Conservation (phyloP, 768 basidiomycete species). For the Lyophyllum shimeji region DNA sequence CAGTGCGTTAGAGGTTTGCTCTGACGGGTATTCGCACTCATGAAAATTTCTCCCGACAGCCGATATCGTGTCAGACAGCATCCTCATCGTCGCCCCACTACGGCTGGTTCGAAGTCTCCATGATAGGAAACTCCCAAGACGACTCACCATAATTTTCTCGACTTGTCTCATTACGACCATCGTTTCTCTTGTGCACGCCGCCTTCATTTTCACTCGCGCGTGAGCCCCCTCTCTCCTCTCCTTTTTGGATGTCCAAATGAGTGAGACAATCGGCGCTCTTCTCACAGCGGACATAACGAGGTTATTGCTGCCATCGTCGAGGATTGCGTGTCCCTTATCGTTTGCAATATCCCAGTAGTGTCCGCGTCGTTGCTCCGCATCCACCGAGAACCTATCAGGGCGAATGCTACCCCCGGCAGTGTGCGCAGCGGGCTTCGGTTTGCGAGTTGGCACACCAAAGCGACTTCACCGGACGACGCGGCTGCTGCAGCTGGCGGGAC, state of each 20-base stretch:
- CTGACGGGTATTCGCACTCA: neutral
- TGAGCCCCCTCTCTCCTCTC: conserved; percentile 3
- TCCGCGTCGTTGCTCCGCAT: conserved; percentile 27
- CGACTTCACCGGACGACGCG: neutral
- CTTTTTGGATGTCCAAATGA: no score
- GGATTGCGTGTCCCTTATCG: conserved; percentile 35
- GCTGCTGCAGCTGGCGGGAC: neutral
- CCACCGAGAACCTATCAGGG: neutral
- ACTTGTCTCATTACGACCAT: conserved; percentile 51
- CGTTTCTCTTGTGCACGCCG: conserved; percentile 45
- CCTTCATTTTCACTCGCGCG: conserved; percentile 33
- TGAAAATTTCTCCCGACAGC: conserved; percentile 1
- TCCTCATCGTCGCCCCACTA: conserved; percentile 44
- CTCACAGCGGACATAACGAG: conserved; percentile 22
- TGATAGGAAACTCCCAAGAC: conserved; percentile 35
- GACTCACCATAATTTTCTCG: conserved; percentile 51
- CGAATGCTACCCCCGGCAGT: neutral
- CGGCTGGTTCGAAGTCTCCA: conserved; percentile 42
- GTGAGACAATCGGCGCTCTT: neutral
- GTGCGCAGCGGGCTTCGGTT: conserved; percentile 8
- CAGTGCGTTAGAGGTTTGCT: conserved; percentile 34
- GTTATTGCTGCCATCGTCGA: conserved; percentile 43
- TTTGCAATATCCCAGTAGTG: conserved; percentile 39
- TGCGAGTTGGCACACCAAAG: conserved; percentile 5
- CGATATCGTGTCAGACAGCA: conserved; percentile 38